These are phyloP conservation scores for Inga laurina DNA, from an alignment of 306 rosid genomes.

Conservation along the genomic window DNA sequence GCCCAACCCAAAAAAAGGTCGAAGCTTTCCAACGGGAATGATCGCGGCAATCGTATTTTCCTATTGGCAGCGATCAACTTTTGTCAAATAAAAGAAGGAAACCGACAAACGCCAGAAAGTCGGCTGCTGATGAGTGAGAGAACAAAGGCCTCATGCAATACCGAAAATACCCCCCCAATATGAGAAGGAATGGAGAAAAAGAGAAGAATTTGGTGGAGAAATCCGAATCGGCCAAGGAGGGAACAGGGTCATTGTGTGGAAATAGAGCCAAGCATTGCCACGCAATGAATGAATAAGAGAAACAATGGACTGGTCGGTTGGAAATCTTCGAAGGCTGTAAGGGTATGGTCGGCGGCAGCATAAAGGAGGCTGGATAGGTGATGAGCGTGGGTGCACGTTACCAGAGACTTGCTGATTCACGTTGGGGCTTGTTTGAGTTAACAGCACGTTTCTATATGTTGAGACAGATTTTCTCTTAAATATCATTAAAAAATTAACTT, in stretches of 20 bases:
- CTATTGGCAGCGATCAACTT: background rate
- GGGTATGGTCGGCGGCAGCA: background rate
- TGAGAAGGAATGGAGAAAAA: background rate
- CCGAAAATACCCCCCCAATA: background rate
- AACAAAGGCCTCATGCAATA: background rate
- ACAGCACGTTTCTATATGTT: no score
- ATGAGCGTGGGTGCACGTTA: no score
- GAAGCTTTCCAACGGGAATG: slow-evolving; percentile 61
- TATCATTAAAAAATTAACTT: no score
- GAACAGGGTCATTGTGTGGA: background rate
- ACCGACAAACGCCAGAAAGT: slow-evolving; percentile 14
- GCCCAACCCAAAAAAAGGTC: slow-evolving; percentile 49
- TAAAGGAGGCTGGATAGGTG: no score
- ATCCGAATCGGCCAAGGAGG: background rate
- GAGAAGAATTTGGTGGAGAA: background rate
- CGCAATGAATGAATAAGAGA: background rate
- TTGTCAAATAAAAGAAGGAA: background rate
- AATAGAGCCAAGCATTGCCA: background rate
- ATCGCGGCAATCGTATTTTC: slow-evolving; percentile 45
- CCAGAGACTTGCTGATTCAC: no score
- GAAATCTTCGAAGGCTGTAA: background rate
- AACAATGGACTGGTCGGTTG: background rate
- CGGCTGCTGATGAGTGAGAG: background rate
- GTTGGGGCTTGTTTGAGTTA: no score
- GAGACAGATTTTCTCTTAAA: no score